Evolutionary conservation across 306 rosid genomes (phyloP).

Genomic region (Luffa aegyptiaca): DNA sequence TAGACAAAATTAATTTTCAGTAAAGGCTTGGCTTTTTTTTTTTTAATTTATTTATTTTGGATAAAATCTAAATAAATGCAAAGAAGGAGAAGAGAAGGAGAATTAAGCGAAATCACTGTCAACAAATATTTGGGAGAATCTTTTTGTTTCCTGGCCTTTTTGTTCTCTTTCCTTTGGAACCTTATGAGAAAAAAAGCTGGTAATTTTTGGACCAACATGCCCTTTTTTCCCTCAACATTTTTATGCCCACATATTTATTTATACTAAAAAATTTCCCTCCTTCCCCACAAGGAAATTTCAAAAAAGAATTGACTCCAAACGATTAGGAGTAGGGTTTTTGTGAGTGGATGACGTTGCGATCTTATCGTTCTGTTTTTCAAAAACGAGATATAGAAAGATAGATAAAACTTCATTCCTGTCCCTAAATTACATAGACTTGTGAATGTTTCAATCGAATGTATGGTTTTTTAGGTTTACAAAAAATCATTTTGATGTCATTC

Average conservation of each 20-base stretch:
- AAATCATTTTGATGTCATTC: not conserved
- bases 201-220: conserved; percentile 33
- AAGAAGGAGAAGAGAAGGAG: not conserved
- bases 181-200: conserved; percentile 20
- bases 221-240: conserved; percentile 15
- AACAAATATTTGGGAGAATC: conserved; percentile 42
- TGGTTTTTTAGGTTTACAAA: too few relatives aligned
- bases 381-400: not conserved
- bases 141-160: conserved; percentile 20
- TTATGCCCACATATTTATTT: not conserved
- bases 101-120: conserved; percentile 31
- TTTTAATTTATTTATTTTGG: not conserved
- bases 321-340: not conserved
- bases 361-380: not conserved
- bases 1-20: not conserved
- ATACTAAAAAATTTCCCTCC: not conserved
- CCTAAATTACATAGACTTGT: not conserved
- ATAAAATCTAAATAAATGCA: not conserved
- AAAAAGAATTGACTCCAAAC: not conserved
- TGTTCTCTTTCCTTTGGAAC: conserved; percentile 45
- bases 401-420: not conserved
- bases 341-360: not conserved
- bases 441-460: too few relatives aligned
- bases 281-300: conserved; percentile 5
- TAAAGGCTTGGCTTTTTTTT: not conserved